A percentile compares a stretch with the other conserved stretches of the same genome.
These are phyloP conservation scores for Naganishia randhawae DNA, from an alignment of 768 basidiomycete genomes.

Conservation along the genomic window DNA sequence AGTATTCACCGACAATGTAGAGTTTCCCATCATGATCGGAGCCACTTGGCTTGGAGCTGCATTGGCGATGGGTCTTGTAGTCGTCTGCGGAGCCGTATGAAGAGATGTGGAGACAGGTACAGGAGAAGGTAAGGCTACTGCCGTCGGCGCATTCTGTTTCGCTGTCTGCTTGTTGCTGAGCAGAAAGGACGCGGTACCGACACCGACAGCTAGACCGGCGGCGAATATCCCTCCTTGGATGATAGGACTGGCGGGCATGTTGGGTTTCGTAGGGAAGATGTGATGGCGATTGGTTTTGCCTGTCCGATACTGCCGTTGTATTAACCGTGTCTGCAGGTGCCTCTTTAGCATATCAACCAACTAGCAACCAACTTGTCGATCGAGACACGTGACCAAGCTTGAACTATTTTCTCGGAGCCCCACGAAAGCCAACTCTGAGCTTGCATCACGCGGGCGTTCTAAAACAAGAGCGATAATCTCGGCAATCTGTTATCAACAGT, in stretches of 20 bases:
- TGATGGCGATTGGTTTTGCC: neutral
- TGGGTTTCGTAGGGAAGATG: neutral
- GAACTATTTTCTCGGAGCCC: too few species aligned
- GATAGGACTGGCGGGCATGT: constrained; percentile 25
- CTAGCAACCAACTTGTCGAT: too few species aligned
- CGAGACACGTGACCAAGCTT: too few species aligned
- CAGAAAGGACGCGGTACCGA: constrained; percentile 56
- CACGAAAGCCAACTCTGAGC: neutral
- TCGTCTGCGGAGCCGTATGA: constrained; percentile 29
- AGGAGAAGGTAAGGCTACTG: constrained; percentile 44
- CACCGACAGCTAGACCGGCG: constrained; percentile 75
- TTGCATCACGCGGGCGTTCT: neutral
- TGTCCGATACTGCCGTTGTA: too few species aligned
- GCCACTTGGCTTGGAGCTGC: constrained; percentile 30
- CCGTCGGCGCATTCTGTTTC: constrained; percentile 58
- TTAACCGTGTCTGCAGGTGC: too few species aligned
- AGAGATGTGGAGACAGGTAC: constrained; percentile 35
- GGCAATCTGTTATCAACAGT: constrained; percentile 3
- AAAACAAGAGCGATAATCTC: neutral
- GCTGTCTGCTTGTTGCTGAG: constrained; percentile 49
- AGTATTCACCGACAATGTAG: constrained; percentile 11
- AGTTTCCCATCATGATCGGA: constrained; percentile 10
- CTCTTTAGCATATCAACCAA: neutral
- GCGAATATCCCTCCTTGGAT: constrained; percentile 58
- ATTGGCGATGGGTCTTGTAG: constrained; percentile 29